Percentiles rank a stretch among this genome's conserved stretches.
Conservation (phyloP, 2,329 filamentous ascomycete species). For the Talaromyces funiculosus region DNA sequence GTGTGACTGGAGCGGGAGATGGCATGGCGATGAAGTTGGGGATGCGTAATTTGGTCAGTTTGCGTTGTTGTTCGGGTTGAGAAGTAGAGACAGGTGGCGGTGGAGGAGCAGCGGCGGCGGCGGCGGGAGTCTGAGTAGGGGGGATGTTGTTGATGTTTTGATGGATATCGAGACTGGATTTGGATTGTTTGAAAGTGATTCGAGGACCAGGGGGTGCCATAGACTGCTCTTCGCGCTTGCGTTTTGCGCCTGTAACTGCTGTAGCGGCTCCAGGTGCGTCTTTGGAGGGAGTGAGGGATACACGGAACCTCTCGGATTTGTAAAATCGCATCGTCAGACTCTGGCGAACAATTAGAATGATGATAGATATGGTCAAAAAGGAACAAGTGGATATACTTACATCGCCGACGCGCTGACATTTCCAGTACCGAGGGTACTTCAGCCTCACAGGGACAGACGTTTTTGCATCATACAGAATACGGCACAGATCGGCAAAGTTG, state of each 20-base stretch:
- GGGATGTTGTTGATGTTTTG: slow-evolving; percentile 16
- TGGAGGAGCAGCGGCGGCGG: background rate
- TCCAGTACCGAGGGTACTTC: slow-evolving; percentile 54
- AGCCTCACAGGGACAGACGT: slow-evolving; percentile 47
- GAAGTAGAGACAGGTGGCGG: slow-evolving; percentile 14
- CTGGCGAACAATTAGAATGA: slow-evolving; percentile 19
- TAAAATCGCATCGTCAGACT: slow-evolving; percentile 43
- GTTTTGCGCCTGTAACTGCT: slow-evolving; percentile 22
- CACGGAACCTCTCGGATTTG: slow-evolving; percentile 34
- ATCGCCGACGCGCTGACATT: slow-evolving; percentile 48
- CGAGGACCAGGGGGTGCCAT: slow-evolving; percentile 31
- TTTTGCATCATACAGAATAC: slow-evolving; percentile 50
- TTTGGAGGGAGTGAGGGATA: slow-evolving; percentile 29
- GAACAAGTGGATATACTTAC: slow-evolving; percentile 28
- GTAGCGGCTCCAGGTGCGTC: slow-evolving; percentile 17
- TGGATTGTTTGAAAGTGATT: slow-evolving; percentile 40
- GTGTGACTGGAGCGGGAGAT: slow-evolving; percentile 24
- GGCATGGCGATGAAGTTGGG: slow-evolving; percentile 27
- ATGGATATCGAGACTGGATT: slow-evolving; percentile 28
- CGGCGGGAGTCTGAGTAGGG: background rate
- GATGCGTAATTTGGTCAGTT: slow-evolving; percentile 30
- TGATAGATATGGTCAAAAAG: background rate
- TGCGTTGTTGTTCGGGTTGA: slow-evolving; percentile 16
- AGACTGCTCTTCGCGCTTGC: slow-evolving; percentile 36
- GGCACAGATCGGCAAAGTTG: slow-evolving; percentile 54